Percentiles rank a stretch among this genome's conserved stretches.
These are phyloP conservation scores for Lotmaria passim DNA, from an alignment of 208 protist genomes.

Conservation along the genomic window DNA sequence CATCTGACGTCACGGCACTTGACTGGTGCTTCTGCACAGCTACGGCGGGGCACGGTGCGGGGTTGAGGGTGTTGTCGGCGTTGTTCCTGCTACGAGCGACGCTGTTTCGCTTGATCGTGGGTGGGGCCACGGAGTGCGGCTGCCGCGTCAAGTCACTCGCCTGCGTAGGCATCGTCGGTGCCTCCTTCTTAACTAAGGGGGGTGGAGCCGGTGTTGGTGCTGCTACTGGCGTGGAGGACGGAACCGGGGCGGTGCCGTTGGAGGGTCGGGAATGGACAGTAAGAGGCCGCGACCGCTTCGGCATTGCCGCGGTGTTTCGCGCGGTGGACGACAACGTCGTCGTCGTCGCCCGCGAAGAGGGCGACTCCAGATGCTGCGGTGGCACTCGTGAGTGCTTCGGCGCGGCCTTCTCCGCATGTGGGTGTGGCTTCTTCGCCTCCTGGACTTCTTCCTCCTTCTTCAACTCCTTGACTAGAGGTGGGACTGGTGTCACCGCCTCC, in stretches of 20 bases:
- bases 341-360: not conserved
- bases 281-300: not conserved
- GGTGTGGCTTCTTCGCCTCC: not conserved
- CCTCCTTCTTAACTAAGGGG: not conserved
- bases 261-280: not conserved
- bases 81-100: too few relatives aligned
- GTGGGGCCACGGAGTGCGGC: not conserved
- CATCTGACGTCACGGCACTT: not conserved
- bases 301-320: not conserved
- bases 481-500: not conserved
- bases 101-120: not conserved
- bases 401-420: not conserved
- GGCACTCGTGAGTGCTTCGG: not conserved
- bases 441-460: not conserved
- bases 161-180: not conserved
- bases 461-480: too few relatives aligned
- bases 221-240: not conserved
- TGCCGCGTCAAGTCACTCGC: slow-evolving; percentile 3
- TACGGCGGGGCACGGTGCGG: not conserved
- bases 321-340: too few relatives aligned
- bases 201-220: not conserved
- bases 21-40: not conserved
- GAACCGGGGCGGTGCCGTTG: not conserved
- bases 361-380: not conserved
- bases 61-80: too few relatives aligned